Base-by-base conservation (phyloP, 805 yeast genomes). In the Metschnikowia proteae region DNA sequence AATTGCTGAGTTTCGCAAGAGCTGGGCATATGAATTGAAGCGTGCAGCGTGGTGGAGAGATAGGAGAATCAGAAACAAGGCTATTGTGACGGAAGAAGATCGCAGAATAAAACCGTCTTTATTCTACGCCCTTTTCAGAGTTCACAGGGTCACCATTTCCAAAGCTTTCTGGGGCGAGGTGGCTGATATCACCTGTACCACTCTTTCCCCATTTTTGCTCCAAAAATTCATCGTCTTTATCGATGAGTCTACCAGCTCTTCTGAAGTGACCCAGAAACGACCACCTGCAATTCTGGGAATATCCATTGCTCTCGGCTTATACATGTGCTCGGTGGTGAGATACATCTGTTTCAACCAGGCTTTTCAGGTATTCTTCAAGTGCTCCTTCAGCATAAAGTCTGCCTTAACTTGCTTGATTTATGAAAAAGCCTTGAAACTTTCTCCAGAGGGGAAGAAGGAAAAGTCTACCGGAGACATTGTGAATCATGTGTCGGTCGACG, bases 281-380 rank as follows among this genome's bases (percentile, higher is more conserved):
- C 57, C 59, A 10, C 59, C 59, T 1, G 28, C 54, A 50, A 83
- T 92, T 64, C 60, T 80, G 66, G 91, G 90, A 43, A 73, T 94
- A 41, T 97, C 92, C 66, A 75, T 88, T 61, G 82, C 90, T 52
- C 84, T 84, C 66, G 95, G 96, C 63, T 91, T 71, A 47, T 70
- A 63, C 50, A 33, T 58, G n/a, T 53, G 61, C 26, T 51, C 69
- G 4, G 58, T 64, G 29, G 29, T 49, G 34, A 52, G 58, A 32
- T 58, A 54, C 47, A 46, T 57, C 32, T 46, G 54, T 13, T 58
- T 55, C 53, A 61, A 59, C 52, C 60, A 58, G 44, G 51, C 49
- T 52, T 46, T 50, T 44, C 45, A 56, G 43, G 38, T 46, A 11
- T 56, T 58, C 43, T 51, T 55, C 46, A 22, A 42, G 30, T 48